Evolutionary conservation across 768 basidiomycete genomes (phyloP).

Genomic region (Collybiopsis luxurians): DNA sequence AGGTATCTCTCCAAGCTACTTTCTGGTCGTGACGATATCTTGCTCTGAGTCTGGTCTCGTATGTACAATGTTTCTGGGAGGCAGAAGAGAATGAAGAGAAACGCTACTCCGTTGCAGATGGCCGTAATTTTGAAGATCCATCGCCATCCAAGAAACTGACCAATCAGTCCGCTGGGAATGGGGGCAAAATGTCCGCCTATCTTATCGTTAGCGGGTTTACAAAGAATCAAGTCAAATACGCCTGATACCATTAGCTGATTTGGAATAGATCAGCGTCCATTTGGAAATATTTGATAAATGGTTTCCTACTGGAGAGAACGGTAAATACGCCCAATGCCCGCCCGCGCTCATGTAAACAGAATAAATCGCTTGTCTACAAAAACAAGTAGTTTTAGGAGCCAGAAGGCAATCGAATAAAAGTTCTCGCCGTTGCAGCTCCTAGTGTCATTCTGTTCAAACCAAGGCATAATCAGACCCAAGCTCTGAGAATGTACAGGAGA

Average conservation of each 20-base stretch:
- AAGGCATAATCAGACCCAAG: background rate
- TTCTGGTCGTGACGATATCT: background rate
- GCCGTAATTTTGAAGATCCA: background rate
- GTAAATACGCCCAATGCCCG: background rate
- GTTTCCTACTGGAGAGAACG: background rate
- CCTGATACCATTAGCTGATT: background rate
- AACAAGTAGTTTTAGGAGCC: background rate
- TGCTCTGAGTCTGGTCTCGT: background rate
- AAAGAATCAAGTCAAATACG: too few relatives aligned
- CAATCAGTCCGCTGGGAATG: background rate
- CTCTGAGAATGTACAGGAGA: background rate
- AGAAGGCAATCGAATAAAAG: background rate
- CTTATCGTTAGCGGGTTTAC: background rate
- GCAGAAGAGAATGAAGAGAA: background rate
- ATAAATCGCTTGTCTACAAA: background rate
- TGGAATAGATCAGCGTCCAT: background rate
- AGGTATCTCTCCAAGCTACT: background rate
- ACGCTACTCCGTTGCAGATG: background rate
- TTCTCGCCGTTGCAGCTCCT: background rate
- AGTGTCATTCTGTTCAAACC: background rate
- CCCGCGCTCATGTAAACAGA: background rate
- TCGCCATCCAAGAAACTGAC: background rate
- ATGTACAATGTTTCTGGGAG: background rate
- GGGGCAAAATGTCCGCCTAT: background rate
- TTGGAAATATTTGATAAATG: too few relatives aligned